These are phyloP conservation scores for Solanum sitiens DNA, from an alignment of 257 asterid genomes.

Conservation along the genomic window DNA sequence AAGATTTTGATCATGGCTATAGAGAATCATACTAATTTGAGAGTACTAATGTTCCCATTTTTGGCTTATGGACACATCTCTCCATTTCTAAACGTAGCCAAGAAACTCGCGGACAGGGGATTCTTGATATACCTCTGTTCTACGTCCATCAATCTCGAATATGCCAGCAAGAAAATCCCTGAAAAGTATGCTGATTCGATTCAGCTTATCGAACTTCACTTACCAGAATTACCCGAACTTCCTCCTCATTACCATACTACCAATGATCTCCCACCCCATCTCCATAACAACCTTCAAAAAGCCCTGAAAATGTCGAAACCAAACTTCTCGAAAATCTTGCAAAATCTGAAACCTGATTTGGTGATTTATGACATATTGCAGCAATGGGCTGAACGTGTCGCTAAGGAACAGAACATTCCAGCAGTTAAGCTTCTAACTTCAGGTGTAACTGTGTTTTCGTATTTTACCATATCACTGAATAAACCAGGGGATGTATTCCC, in stretches of 20 bases:
- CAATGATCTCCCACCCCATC: conserved; percentile 37
- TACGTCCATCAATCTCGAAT: conserved; percentile 23
- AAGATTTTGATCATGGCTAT: too few species aligned
- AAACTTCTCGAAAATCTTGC: conserved; percentile 7
- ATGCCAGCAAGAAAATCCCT: conserved; percentile 2
- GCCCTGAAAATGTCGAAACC: conserved; percentile 22
- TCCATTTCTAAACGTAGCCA: conserved; percentile 22
- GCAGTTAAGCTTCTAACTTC: conserved; percentile 30
- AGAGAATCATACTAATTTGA: too few species aligned
- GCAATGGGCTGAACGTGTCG: conserved; percentile 27
- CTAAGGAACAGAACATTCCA: conserved; percentile 2
- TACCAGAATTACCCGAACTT: conserved; percentile 17
- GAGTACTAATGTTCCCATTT: neutral
- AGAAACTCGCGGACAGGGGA: conserved; percentile 15
- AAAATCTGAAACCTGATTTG: conserved; percentile 17
- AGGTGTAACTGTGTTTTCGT: conserved; percentile 21
- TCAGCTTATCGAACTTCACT: conserved; percentile 19
- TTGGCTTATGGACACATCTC: conserved; percentile 1
- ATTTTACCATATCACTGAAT: neutral
- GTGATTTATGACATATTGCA: conserved; percentile 35
- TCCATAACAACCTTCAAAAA: conserved; percentile 20
- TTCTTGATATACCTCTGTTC: conserved; percentile 33
- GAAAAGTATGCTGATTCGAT: conserved; percentile 9
- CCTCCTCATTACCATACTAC: conserved; percentile 37
- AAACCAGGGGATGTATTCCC: conserved; percentile 1